A percentile compares a stretch with the other conserved stretches of the same genome.
phyloP scores from a whole-genome alignment of 2,329 filamentous ascomycete genomes.

The Botrytis tulipae region DNA sequence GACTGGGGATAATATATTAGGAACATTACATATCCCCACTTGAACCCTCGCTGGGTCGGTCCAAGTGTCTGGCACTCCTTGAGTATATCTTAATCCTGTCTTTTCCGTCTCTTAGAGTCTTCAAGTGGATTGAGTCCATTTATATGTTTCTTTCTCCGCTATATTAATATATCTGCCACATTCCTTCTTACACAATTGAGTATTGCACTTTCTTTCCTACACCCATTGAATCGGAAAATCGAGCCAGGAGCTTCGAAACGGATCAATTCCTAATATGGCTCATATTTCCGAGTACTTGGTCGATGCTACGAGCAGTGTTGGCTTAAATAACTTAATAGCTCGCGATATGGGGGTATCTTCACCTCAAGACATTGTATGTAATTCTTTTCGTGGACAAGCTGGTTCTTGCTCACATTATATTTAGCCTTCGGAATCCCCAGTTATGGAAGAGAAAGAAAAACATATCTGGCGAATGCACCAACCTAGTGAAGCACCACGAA shows the following conservation, averaged over 20 bases:
- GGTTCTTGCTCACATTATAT: conserved; percentile 25
- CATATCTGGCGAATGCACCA: conserved; percentile 60
- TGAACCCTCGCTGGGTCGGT: conserved; percentile 25
- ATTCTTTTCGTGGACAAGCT: conserved; percentile 5
- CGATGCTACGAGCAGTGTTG: conserved; percentile 17
- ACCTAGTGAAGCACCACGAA: conserved; percentile 46
- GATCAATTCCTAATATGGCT: conserved; percentile 22
- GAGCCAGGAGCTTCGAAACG: conserved; percentile 27
- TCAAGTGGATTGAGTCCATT: conserved; percentile 28
- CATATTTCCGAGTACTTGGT: conserved; percentile 17
- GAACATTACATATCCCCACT: conserved; percentile 27
- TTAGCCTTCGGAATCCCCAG: conserved; percentile 28
- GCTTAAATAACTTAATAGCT: conserved; percentile 35
- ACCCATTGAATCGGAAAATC: conserved; percentile 23
- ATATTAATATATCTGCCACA: conserved; percentile 20
- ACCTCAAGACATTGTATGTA: conserved; percentile 38
- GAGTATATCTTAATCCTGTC: conserved; percentile 29
- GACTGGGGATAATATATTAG: conserved; percentile 23
- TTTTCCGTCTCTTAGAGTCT: conserved; percentile 17
- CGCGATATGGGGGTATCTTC: conserved; percentile 37
- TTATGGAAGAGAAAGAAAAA: conserved; percentile 45
- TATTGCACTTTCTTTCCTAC: conserved; percentile 16
- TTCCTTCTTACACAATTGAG: conserved; percentile 2
- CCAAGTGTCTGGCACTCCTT: conserved; percentile 28
- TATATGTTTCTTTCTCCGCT: conserved; percentile 23